phyloP scores from a whole-genome alignment of 2,329 filamentous ascomycete species.

The Phialophora verrucosa region DNA sequence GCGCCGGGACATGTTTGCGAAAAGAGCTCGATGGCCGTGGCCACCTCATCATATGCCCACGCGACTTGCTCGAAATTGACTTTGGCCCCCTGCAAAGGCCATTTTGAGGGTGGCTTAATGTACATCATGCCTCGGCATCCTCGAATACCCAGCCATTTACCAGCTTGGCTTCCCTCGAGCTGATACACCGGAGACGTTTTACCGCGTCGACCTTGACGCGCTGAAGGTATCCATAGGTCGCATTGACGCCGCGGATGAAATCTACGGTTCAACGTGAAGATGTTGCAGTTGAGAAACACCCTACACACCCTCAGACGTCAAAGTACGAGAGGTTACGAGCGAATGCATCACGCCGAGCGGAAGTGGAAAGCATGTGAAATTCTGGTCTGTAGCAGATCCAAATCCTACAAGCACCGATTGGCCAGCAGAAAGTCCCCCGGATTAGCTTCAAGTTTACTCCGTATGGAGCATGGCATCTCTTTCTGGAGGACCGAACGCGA shows the following conservation, averaged over 20 bases:
- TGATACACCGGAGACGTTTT: background rate
- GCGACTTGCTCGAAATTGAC: slow-evolving; percentile 2
- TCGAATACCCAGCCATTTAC: slow-evolving; percentile 16
- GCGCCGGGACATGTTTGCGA: background rate
- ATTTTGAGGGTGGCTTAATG: background rate
- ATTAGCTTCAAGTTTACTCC: background rate
- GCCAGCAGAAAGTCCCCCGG: background rate
- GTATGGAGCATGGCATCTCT: background rate
- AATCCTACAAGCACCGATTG: slow-evolving; percentile 15
- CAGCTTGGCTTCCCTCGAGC: slow-evolving; percentile 3
- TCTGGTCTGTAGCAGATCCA: background rate
- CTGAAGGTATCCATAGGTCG: background rate
- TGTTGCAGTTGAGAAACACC: background rate
- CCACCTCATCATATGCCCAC: slow-evolving; percentile 1
- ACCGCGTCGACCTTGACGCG: background rate
- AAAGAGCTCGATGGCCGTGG: slow-evolving; percentile 4
- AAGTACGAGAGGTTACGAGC: too few species aligned
- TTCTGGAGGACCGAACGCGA: too few species aligned
- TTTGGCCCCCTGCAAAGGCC: background rate
- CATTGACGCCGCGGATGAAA: background rate
- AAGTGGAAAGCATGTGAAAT: slow-evolving; percentile 26
- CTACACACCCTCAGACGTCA: background rate
- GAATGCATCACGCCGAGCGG: background rate
- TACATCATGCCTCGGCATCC: slow-evolving; percentile 10
- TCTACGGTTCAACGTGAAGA: background rate